These are phyloP conservation scores for Dothidotthia symphoricarpi DNA, from an alignment of 2,329 filamentous ascomycete species.

Conservation along the genomic window DNA sequence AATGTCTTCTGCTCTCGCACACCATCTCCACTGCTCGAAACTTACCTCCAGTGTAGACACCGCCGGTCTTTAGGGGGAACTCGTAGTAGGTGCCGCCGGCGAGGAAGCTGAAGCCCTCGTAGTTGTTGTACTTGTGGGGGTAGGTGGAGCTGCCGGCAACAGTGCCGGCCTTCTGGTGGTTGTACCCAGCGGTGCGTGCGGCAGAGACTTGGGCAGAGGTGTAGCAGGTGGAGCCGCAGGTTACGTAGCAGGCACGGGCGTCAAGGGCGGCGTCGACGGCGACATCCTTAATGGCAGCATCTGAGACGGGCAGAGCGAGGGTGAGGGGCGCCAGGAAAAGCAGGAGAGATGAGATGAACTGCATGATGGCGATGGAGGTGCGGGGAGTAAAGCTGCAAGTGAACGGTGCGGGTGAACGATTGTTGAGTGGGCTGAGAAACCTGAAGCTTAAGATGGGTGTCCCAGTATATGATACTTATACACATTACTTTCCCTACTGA, in stretches of 20 bases:
- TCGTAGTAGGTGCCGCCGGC: conserved; percentile 61
- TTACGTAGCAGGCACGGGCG: conserved; percentile 48
- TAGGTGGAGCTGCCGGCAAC: conserved; percentile 48
- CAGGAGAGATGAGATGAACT: conserved; percentile 8
- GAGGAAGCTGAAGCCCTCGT: conserved; percentile 61
- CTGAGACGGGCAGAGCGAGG: conserved; percentile 18
- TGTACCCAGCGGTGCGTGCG: conserved; percentile 54
- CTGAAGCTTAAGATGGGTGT: no score
- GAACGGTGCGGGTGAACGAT: no score
- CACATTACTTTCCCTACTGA: no score
- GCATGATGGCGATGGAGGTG: no score
- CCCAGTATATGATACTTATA: no score
- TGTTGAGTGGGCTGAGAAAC: no score
- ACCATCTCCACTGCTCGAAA: conserved; percentile 7
- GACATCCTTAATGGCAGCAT: conserved; percentile 6
- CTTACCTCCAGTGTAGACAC: conserved; percentile 57
- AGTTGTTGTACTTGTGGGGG: conserved; percentile 61
- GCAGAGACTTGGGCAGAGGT: conserved; percentile 49
- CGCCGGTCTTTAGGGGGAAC: conserved; percentile 57
- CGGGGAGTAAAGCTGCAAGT: no score
- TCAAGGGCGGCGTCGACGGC: conserved; percentile 18
- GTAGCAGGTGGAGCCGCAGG: conserved; percentile 58
- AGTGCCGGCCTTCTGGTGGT: conserved; percentile 47
- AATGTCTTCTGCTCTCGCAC: no score
- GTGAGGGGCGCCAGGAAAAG: conserved; percentile 16